A percentile compares a stretch with the other conserved stretches of the same genome.
Conservation (phyloP, 768 basidiomycete genomes). For the Porpolomopsis calyptriformis region DNA sequence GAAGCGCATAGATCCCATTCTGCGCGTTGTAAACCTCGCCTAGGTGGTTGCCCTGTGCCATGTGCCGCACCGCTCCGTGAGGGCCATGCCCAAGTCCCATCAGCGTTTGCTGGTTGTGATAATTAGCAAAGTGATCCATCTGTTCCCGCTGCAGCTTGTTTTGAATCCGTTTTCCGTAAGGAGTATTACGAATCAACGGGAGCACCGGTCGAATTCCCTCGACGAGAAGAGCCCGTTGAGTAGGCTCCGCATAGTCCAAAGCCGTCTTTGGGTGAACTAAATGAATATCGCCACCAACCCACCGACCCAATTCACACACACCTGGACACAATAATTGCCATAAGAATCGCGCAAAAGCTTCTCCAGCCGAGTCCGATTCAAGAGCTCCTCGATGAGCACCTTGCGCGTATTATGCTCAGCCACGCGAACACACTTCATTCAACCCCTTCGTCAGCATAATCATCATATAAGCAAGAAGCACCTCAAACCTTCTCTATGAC, state of each 20-base stretch:
- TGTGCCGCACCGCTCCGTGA: slow-evolving; percentile 42
- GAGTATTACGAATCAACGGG: slow-evolving; percentile 96
- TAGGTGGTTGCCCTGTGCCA: slow-evolving; percentile 44
- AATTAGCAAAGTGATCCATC: slow-evolving; percentile 52
- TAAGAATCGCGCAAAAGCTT: slow-evolving; percentile 94
- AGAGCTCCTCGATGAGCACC: slow-evolving; percentile 86
- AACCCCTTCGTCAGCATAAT: slow-evolving; percentile 3
- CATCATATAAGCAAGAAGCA: slow-evolving; percentile 1
- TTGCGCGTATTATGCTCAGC: slow-evolving; percentile 93
- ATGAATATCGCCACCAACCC: slow-evolving; percentile 7
- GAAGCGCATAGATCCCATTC: slow-evolving; percentile 51
- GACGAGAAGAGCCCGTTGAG: slow-evolving; percentile 82
- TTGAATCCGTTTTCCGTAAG: slow-evolving; percentile 98
- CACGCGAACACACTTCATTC: slow-evolving; percentile 67
- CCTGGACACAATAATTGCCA: slow-evolving; percentile 92
- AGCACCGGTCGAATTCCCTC: slow-evolving; percentile 98
- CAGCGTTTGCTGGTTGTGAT: slow-evolving; percentile 50
- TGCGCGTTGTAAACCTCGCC: slow-evolving; percentile 57
- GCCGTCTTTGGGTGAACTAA: slow-evolving; percentile 55
- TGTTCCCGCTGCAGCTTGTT: slow-evolving; percentile 96
- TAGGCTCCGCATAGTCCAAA: slow-evolving; percentile 93
- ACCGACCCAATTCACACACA: slow-evolving; percentile 19
- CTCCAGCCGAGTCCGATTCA: slow-evolving; percentile 90
- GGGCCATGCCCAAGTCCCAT: slow-evolving; percentile 14
- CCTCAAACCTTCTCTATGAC: slow-evolving; percentile 83